phyloP scores from a whole-genome alignment of 2,329 filamentous ascomycete species.

The Epichloe gansuensis region DNA sequence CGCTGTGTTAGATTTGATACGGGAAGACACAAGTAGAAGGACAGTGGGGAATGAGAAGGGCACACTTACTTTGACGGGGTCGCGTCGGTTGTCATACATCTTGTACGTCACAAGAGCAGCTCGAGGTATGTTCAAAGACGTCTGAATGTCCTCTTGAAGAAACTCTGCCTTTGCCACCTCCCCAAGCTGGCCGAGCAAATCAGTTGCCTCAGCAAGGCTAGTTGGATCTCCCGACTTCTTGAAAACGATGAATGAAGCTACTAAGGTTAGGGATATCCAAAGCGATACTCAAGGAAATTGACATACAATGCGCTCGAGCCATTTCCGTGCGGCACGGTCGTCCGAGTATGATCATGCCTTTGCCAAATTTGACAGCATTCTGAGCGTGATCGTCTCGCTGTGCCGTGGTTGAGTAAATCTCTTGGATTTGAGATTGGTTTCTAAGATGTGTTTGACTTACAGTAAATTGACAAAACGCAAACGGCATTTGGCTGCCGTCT shows the following conservation, averaged over 20 bases:
- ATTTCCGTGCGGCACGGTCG: constrained; percentile 47
- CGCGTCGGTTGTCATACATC: constrained; percentile 36
- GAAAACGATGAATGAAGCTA: constrained; percentile 38
- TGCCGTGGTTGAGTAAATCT: neutral
- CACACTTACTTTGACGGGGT: constrained; percentile 33
- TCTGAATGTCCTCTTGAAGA: constrained; percentile 21
- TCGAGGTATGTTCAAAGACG: constrained; percentile 21
- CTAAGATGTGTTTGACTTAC: constrained; percentile 25
- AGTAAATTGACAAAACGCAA: constrained; percentile 51
- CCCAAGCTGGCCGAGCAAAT: constrained; percentile 31
- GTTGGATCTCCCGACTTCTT: constrained; percentile 22
- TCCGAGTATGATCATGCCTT: constrained; percentile 36
- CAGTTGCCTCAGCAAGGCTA: constrained; percentile 29
- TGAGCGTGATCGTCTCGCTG: constrained; percentile 38
- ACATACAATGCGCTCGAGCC: constrained; percentile 47
- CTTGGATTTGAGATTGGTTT: neutral
- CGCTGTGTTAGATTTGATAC: neutral
- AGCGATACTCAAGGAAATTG: constrained; percentile 15
- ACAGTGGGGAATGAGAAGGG: constrained; percentile 1
- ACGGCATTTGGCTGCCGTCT: constrained; percentile 44
- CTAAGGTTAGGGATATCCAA: constrained; percentile 11
- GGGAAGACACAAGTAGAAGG: neutral
- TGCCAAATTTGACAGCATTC: constrained; percentile 32
- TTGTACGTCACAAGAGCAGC: constrained; percentile 36
- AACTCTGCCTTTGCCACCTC: constrained; percentile 26